phyloP scores from a whole-genome alignment of 1,284 basidiomycete genomes.

The Ustilago hordei region DNA sequence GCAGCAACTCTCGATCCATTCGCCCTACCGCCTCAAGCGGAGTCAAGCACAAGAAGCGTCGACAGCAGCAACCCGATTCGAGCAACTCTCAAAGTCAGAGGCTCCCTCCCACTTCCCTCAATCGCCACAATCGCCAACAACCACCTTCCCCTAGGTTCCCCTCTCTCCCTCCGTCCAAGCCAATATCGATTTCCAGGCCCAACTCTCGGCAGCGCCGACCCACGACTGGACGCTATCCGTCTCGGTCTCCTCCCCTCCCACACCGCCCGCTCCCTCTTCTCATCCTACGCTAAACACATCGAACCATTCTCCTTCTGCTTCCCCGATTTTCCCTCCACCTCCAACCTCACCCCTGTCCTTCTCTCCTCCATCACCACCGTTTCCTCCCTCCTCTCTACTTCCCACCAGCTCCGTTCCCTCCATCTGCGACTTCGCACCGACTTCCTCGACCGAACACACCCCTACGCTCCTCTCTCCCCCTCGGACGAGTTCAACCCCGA shows the following conservation, averaged over 20 bases:
- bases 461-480: conserved; percentile 16
- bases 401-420: not conserved
- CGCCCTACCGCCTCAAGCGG: not conserved
- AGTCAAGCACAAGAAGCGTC: not conserved
- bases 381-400: conserved; percentile 16
- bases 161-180: conserved; percentile 19
- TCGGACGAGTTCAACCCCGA: conserved; percentile 41
- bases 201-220: conserved; percentile 27
- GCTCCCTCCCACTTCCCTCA: conserved; percentile 11
- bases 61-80: not conserved
- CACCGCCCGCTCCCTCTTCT: conserved; percentile 29
- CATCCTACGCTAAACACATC: conserved; percentile 22
- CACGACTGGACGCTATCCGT: conserved; percentile 35
- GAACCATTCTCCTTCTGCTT: conserved; percentile 37
- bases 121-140: not conserved
- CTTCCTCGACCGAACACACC: conserved; percentile 25
- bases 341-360: conserved; percentile 32
- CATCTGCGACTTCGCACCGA: conserved; percentile 20
- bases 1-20: not conserved
- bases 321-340: conserved; percentile 38
- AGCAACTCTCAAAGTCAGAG: not conserved
- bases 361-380: conserved; percentile 26
- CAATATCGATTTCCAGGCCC: conserved; percentile 31
- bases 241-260: conserved; percentile 24
- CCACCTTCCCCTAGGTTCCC: not conserved